Percentiles rank a stretch among this genome's conserved stretches.
phyloP scores from a whole-genome alignment of 345 rosid genomes.

The Eucalyptus tenuipes region DNA sequence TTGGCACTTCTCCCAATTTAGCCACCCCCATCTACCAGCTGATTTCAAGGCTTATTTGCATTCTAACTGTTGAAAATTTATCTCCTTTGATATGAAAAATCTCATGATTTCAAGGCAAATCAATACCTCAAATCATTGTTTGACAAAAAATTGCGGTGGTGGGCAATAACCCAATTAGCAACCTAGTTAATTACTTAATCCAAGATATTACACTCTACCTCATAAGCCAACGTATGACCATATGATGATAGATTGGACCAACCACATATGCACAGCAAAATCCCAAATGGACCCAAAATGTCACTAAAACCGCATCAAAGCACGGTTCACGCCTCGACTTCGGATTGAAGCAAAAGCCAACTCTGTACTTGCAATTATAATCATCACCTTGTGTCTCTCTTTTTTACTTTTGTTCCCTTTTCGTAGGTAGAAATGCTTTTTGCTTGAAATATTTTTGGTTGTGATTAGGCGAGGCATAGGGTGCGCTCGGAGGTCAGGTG shows the following conservation, averaged over 20 bases:
- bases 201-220: neutral
- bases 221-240: neutral
- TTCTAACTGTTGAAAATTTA: neutral
- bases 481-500: neutral
- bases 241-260: neutral
- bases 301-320: neutral
- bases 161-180: neutral
- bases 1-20: no score
- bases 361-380: neutral
- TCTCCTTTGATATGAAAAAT: neutral
- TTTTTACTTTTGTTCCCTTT: neutral
- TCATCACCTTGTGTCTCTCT: neutral
- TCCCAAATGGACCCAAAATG: neutral
- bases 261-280: neutral
- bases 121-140: neutral
- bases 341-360: neutral
- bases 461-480: neutral
- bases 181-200: neutral
- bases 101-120: neutral
- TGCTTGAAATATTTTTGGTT: neutral
- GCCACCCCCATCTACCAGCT: neutral
- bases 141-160: neutral
- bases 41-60: neutral
- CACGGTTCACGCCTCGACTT: constrained; percentile 15
- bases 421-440: neutral